Evolutionary conservation across 495 filamentous ascomycete species (phyloP), one percentile per base, ranked within the genome.

Genomic region (Penicillium antarcticum): DNA sequence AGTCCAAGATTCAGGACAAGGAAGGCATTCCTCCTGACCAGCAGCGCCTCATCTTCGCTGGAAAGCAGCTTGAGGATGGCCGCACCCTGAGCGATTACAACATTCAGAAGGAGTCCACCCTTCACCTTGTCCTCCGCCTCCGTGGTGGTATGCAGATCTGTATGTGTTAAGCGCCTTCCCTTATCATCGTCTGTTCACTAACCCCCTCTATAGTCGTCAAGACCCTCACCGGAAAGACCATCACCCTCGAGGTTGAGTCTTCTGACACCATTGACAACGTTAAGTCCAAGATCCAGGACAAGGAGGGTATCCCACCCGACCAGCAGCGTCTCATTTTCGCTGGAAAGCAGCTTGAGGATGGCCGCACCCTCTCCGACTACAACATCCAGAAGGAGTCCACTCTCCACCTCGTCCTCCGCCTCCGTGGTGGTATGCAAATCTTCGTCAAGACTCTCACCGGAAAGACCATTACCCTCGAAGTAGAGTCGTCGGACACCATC

Each of bases 141-240:
- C 94, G 92, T 78, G 92, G 92, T 75, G 92, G 92, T 69, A 97
- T 97, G 92, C 92, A 97, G 71, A 97, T 97, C 69, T 97, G 83
- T 87, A 83, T 69, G 83, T 80, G 51, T 23, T 23, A 5, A 23
- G 21, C 16, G 10, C 48, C 44, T 19, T 17, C 7, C 43, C 31
- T 42, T 42, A 17, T 33, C 47, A 26, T 18, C 41, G n/a, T 55
- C 63, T 19, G 13, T 23, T 46, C 53, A 65, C 61, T 60, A 46
- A 62, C 63, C 39, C 19, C 12, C 21, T 10, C 50, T 38, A 64
- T 62, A 79, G 81, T 91, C 70, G 87, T 91, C 64, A 92, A 92
- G 80, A 90, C 87, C 58, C 81, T 97, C 29, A 96, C 92, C 52
- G 92, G 92, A 57, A 96, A 97, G 82, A 97, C 92, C 68, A 97